These are phyloP conservation scores for Vitis rupestris DNA, from an alignment of 164 flowering plant genomes.

Conservation along the genomic window DNA sequence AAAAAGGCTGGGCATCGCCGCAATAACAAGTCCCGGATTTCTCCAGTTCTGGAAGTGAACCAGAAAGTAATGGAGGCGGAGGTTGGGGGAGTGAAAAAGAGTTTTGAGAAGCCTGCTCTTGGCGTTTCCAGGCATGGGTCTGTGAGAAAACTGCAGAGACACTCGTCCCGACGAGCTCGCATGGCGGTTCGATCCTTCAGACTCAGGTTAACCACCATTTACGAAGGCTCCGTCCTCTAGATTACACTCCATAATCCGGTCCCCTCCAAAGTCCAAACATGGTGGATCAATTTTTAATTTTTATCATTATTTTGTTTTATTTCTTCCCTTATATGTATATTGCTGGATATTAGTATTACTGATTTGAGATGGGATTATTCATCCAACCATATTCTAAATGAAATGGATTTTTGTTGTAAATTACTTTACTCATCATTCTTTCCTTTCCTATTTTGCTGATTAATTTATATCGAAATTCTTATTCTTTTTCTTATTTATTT, in stretches of 20 bases:
- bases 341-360: no score
- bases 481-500: no score
- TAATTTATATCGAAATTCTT: no score
- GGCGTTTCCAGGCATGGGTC: constrained; percentile 34
- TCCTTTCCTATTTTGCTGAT: no score
- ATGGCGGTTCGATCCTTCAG: constrained; percentile 48
- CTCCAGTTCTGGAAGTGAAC: constrained; percentile 19
- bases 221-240: constrained; percentile 41
- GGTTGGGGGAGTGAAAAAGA: neutral
- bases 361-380: no score
- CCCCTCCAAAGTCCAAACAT: no score
- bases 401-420: no score
- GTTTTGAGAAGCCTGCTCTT: neutral
- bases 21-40: constrained; percentile 21
- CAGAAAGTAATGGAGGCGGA: neutral
- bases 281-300: no score
- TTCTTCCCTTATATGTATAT: no score
- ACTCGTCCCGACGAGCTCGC: constrained; percentile 44
- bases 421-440: no score
- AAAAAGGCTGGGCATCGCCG: constrained; percentile 3
- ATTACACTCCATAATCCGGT: neutral
- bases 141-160: constrained; percentile 38
- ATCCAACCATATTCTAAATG: no score
- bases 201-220: constrained; percentile 47
- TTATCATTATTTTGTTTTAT: no score